A percentile compares a stretch with the other conserved stretches of the same genome.
phyloP scores from a whole-genome alignment of 2,329 filamentous ascomycete species.

The Colletotrichum spaethianum region DNA sequence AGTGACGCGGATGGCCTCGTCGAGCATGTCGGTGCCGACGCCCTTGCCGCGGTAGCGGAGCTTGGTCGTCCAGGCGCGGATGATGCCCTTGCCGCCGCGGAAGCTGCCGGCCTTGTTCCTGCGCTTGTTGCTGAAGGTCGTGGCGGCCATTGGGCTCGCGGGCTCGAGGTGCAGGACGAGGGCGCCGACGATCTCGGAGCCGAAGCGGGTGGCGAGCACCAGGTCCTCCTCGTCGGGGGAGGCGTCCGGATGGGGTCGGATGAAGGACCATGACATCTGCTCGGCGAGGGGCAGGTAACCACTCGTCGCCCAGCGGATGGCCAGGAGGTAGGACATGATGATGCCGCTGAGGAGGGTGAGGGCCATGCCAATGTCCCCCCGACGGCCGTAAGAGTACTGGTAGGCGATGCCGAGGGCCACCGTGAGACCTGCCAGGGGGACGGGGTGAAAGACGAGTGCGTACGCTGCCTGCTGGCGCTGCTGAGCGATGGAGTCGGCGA shows the following conservation, averaged over 20 bases:
- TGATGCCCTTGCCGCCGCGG: conserved; percentile 76
- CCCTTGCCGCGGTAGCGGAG: conserved; percentile 79
- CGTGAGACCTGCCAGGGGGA: conserved; percentile 64
- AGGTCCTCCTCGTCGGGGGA: conserved; percentile 63
- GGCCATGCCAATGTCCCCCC: conserved; percentile 67
- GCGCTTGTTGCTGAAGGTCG: conserved; percentile 46
- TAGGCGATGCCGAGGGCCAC: conserved; percentile 60
- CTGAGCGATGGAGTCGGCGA: conserved; percentile 87
- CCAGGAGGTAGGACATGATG: conserved; percentile 74
- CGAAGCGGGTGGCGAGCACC: conserved; percentile 77
- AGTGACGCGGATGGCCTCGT: conserved; percentile 79
- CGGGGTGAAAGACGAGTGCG: conserved; percentile 75
- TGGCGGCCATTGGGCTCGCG: conserved; percentile 38
- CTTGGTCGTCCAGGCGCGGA: conserved; percentile 87
- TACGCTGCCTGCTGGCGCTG: conserved; percentile 79
- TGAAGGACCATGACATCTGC: conserved; percentile 73
- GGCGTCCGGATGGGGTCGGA: conserved; percentile 55
- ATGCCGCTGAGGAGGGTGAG: conserved; percentile 72
- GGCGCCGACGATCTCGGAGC: conserved; percentile 78
- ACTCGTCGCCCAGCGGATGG: conserved; percentile 71
- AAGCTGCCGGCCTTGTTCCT: conserved; percentile 57
- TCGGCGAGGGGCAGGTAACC: conserved; percentile 77
- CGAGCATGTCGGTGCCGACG: conserved; percentile 79
- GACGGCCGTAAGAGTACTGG: conserved; percentile 61
- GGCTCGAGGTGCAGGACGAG: conserved; percentile 77